Percentiles rank a stretch among this genome's conserved stretches.
Conservation (phyloP, 78 protist genomes). For the Cavenderia fasciculata region DNA sequence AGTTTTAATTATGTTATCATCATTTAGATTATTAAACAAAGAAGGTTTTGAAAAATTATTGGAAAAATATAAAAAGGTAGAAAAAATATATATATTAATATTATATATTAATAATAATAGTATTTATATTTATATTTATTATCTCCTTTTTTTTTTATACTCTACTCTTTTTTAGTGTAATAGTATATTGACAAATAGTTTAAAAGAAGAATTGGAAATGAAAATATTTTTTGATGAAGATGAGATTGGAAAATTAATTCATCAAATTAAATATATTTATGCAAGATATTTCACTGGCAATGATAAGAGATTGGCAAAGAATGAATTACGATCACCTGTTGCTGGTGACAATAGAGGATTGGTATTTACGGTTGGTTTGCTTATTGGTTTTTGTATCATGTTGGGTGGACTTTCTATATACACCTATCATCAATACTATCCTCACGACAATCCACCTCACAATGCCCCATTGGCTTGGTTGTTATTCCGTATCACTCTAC, state of each 20-base stretch:
- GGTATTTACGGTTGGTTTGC: slow-evolving; percentile 13
- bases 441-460: slow-evolving; percentile 26
- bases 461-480: slow-evolving; percentile 69
- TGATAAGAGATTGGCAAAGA: slow-evolving; percentile 36
- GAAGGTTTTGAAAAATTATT: slow-evolving; percentile 34
- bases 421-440: slow-evolving; percentile 34
- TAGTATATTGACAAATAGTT: not conserved
- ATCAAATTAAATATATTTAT: slow-evolving; percentile 6
- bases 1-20: not conserved
- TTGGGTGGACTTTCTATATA: not conserved
- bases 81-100: not conserved
- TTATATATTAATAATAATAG: not conserved
- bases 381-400: slow-evolving; percentile 32
- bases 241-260: not conserved
- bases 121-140: not conserved
- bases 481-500: slow-evolving; percentile 22
- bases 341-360: slow-evolving; percentile 1
- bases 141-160: no score
- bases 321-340: not conserved
- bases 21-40: slow-evolving; percentile 18
- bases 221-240: not conserved
- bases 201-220: not conserved
- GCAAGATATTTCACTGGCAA: slow-evolving; percentile 64
- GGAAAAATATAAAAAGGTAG: slow-evolving; percentile 17
- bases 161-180: not conserved